phyloP scores from a whole-genome alignment of 176 grass and related monocot genomes.

The Hordeum marinum region DNA sequence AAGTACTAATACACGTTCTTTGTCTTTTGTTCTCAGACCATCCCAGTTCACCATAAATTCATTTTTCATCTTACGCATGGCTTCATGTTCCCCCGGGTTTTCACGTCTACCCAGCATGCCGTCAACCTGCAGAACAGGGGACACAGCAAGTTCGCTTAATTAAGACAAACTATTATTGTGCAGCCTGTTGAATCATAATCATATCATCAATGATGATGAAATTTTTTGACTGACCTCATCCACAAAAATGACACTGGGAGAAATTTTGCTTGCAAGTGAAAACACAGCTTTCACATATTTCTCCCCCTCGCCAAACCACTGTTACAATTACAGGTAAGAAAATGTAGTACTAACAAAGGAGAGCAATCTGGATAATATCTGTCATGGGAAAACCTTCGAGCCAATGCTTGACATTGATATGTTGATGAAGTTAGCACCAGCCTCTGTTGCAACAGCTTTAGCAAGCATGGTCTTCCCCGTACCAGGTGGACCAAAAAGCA shows the following conservation, averaged over 20 bases:
- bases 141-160: not conserved
- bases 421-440: slow-evolving; percentile 98
- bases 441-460: slow-evolving; percentile 99
- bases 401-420: slow-evolving; percentile 99
- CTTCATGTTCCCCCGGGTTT: slow-evolving; percentile 98
- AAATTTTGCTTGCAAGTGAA: slow-evolving; percentile 97
- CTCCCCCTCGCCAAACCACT: slow-evolving; percentile 99
- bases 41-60: slow-evolving; percentile 99
- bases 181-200: not conserved
- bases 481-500: slow-evolving; percentile 95
- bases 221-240: slow-evolving; percentile 75
- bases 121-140: slow-evolving; percentile 56
- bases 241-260: slow-evolving; percentile 96
- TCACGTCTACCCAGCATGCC: slow-evolving; percentile 94
- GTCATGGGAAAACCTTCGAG: slow-evolving; percentile 62
- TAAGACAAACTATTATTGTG: not conserved
- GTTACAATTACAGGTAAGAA: slow-evolving; percentile 35
- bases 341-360: slow-evolving; percentile 13
- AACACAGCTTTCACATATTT: slow-evolving; percentile 98
- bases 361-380: slow-evolving; percentile 16
- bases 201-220: slow-evolving; percentile 7
- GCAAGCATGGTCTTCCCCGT: slow-evolving; percentile 99
- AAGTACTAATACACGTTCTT: slow-evolving; percentile 93
- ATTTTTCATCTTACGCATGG: slow-evolving; percentile 99
- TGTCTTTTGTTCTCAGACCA: slow-evolving; percentile 91